phyloP scores from a whole-genome alignment of 768 basidiomycete species.

The Lepiota subincarnata region DNA sequence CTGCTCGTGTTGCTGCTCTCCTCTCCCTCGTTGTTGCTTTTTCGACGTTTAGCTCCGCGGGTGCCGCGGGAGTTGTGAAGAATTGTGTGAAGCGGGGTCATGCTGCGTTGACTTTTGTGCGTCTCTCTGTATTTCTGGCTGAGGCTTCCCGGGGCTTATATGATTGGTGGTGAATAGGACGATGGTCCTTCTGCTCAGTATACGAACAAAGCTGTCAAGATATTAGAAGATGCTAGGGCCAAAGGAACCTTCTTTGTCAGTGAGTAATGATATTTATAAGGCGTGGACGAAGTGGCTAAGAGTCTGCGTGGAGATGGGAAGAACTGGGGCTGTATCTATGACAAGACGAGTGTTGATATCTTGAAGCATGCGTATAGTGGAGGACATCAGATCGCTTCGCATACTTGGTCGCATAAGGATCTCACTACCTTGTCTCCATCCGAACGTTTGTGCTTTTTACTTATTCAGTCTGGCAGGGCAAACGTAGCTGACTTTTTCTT shows the following conservation, averaged over 20 bases:
- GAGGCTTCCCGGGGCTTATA: too few relatives aligned
- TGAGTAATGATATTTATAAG: slow-evolving; percentile 15
- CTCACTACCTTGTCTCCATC: slow-evolving; percentile 29
- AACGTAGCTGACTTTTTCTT: not conserved
- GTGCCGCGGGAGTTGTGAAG: not conserved
- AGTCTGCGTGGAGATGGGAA: slow-evolving; percentile 25
- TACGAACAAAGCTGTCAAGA: slow-evolving; percentile 29
- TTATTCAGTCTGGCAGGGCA: not conserved
- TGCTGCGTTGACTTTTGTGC: slow-evolving; percentile 6
- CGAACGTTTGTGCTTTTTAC: slow-evolving; percentile 20
- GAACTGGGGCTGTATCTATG: slow-evolving; percentile 39
- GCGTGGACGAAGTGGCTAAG: not conserved
- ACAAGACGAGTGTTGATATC: slow-evolving; percentile 19
- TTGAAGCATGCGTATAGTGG: slow-evolving; percentile 33
- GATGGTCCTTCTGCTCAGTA: slow-evolving; percentile 16
- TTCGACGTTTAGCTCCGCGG: not conserved
- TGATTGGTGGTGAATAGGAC: slow-evolving; percentile 8
- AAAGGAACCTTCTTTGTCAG: slow-evolving; percentile 42
- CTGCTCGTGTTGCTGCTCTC: not conserved
- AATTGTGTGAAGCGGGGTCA: not conserved
- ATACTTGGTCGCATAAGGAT: slow-evolving; percentile 43
- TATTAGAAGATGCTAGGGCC: slow-evolving; percentile 23
- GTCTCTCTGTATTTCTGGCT: not conserved
- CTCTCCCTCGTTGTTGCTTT: not conserved
- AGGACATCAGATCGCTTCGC: slow-evolving; percentile 44